Evolutionary conservation across 352 stramenopile species (phyloP), one percentile per base, ranked within the genome.

Genomic region (Phytopythium chamaehyphon): DNA sequence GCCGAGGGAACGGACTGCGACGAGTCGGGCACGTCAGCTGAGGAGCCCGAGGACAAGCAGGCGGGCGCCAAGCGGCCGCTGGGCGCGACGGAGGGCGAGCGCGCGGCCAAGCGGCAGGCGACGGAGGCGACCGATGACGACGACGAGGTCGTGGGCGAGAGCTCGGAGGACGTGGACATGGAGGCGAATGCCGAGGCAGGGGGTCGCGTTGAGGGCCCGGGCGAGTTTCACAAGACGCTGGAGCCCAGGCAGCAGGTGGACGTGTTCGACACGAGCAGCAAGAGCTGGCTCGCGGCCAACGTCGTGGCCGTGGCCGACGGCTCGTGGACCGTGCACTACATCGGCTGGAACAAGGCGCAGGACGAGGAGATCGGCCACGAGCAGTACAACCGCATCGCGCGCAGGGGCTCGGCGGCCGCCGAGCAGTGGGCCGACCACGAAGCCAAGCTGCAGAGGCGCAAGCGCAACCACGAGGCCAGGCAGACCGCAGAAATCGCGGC

Each of bases 251-350:
- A 76, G 28, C 67, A 81, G 9, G 70, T 88, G 16, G 80, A 91
- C 47, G 72, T 89, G 16, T 87, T 62, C 45, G 81, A 78, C 46
- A 54, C 72, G 40, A 39, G 60, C 31, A 77, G 62, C 18, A 71
- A 81, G 33, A 49, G 56, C 40, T 91, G 80, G 80, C 57, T 89
- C 44, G 57, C 80, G 3, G 77, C 77, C 24, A 85, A 80, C 53
- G 69, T 89, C 37, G 67, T 80, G 15, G 36, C 31, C 4, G 38
- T 71, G 11, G 42, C 66, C 43, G 68, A 68, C 2, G 51, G 55
- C 2, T 21, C 50, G 12, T 73, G 64, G 47, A 69, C 36, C 28
- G 64, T 91, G 50, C 77, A 88, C 44, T 91, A 75, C 53, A 73
- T 91, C 62, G 76, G 71, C 26, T 88, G 76, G 77, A 86, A 72